Base-by-base conservation (phyloP, 495 filamentous ascomycete species). In the Hypoxylon crocopeplum region DNA sequence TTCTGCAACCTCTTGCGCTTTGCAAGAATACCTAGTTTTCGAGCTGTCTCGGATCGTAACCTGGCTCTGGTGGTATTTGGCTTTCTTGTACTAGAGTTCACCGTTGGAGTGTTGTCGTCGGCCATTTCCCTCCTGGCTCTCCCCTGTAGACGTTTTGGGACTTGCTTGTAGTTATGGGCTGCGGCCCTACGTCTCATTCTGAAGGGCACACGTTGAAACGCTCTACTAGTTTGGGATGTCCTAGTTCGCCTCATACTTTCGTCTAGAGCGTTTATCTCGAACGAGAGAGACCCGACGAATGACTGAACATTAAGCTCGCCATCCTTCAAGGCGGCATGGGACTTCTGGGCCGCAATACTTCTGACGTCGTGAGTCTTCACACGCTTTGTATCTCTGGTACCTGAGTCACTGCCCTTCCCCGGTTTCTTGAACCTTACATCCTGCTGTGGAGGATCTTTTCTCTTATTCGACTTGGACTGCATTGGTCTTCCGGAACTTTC, bases 111-210 rank as follows among this genome's bases (percentile, higher is more conserved):
- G 53, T 98, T 97, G 66, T 97, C 94, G 46, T 92, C 90, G 47
- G 77, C 76, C 88, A 95, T 93, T 82, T 98, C 94, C 67, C 80
- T 82, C 62, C 76, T 83, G 1, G 90, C 92, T 65, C 89, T 79
- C 20, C 67, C 75, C 52, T 86, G 82, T 60, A 98, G 75, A 59
- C 89, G 77, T 65, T 85, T 89, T 20, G 94, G 94, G n/a, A 98
- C 87, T 46, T 86, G 82, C 74, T 95, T 96, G 36, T 89, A 88
- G 84, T 98, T 96, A 72, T 98, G 94, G 70, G 91, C 95, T 16
- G 92, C 94, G 0, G 94, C 96, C 59, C 94, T 81, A 48, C 94
- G 79, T 40, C 94, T 78, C 82, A 98, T 75, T 39, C 87, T 84
- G 55, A 90, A 83, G 0, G 94, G 94, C 11, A 98, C 89, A 51